Base-by-base conservation (phyloP, 208 protist genomes). In the Sergeia podlipaevii region DNA sequence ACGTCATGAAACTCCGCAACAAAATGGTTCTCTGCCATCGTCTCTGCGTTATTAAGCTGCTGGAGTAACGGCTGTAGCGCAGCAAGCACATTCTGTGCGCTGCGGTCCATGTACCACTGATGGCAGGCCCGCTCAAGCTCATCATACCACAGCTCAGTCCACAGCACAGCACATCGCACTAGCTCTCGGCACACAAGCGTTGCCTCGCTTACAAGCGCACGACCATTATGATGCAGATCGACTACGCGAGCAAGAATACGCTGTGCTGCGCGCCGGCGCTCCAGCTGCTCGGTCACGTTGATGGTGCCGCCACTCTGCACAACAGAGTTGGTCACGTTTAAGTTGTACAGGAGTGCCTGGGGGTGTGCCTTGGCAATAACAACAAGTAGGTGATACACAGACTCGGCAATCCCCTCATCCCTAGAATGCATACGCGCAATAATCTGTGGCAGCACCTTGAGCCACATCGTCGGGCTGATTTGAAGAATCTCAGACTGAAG, bases 401-500 rank as follows among this genome's bases (percentile, higher is more conserved):
- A 85, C 50, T 94, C 82, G 0, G 89, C 72, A 21, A 99, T 89
- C 4, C 70, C 58, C 0, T 63, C n/a, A 20, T 95, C 63, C 26
- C 71, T 82, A 17, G 94, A 95, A 66, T 99, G 91, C 44, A 99
- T 95, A 26, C 98, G 90, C 20, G 98, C 98, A 61, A 99, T 99
- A 26, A 99, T 95, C 80, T 99, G 98, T n/a, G 98, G 98, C 34
- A 99, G 97, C n/a, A 99, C 98, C 62, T 98, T 95, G 3, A 99
- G 85, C 99, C 99, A 99, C 30, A 98, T 98, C 30, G 98, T 97
- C 26, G 98, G 88, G 23, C 69, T 85, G 1, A 99, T 88, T 6
- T 84, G 80, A 33, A 85, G 62, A 60, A 99, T 93, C 44, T 91
- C 91, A 13, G 89, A 58, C 32, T 82, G 66, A 21, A 99, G 44